phyloP scores from a whole-genome alignment of 306 rosid species.

The Macrotyloma uniflorum region DNA sequence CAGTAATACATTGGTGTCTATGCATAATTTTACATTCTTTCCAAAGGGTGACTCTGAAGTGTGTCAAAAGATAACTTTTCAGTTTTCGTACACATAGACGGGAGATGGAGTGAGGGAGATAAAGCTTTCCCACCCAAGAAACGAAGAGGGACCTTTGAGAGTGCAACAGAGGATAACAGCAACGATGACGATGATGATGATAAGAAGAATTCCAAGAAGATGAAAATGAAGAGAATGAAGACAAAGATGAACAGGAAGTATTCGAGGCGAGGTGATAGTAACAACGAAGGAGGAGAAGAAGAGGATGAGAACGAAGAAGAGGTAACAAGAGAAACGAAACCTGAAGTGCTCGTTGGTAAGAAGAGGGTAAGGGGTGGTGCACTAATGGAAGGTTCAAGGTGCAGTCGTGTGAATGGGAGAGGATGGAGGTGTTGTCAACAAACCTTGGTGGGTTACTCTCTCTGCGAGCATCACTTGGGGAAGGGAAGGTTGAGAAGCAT shows the following conservation, averaged over 20 bases:
- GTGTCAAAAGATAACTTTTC: background rate
- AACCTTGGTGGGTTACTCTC: constrained; percentile 95
- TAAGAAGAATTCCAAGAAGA: background rate
- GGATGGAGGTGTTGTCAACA: constrained; percentile 98
- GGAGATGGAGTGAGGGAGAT: constrained; percentile 70
- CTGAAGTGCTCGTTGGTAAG: constrained; percentile 20
- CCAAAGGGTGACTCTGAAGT: background rate
- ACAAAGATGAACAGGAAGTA: constrained; percentile 61
- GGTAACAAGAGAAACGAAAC: constrained; percentile 16
- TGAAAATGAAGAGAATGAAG: constrained; percentile 39
- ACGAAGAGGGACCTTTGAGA: constrained; percentile 56
- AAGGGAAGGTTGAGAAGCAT: constrained; percentile 90
- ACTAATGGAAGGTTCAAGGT: constrained; percentile 94
- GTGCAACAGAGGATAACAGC: background rate
- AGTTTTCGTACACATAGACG: background rate
- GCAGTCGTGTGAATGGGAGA: constrained; percentile 97
- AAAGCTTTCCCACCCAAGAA: constrained; percentile 74
- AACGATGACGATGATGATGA: background rate
- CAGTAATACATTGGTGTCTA: background rate
- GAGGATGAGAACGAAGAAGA: background rate
- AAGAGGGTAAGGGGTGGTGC: constrained; percentile 55
- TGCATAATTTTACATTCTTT: background rate
- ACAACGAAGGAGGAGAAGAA: background rate
- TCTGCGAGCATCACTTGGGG: constrained; percentile 96
- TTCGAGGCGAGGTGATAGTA: constrained; percentile 25